Evolutionary conservation across 164 flowering plant genomes (phyloP).

Genomic region (Umbilicus rupestris): DNA sequence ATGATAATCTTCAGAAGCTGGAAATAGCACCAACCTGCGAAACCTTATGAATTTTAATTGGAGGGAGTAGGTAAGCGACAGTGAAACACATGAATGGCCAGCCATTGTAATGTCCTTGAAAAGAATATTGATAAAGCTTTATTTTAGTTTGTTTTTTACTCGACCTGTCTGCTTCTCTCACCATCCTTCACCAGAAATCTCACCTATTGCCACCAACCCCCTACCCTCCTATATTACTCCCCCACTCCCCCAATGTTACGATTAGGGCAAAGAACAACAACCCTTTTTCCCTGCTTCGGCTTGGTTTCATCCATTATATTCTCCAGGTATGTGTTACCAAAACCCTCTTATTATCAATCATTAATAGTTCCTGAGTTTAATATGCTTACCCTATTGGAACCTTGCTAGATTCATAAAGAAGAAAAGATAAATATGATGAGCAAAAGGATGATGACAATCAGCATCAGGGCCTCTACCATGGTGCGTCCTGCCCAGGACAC

Average conservation of each 20-base stretch:
- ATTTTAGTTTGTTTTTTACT: too few relatives aligned
- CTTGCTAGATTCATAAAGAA: not conserved
- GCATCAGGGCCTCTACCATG: slow-evolving; percentile 27
- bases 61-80: slow-evolving; percentile 2
- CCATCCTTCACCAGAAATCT: not conserved
- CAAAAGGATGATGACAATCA: slow-evolving; percentile 18
- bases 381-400: too few relatives aligned
- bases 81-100: not conserved
- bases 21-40: too few relatives aligned
- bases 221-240: not conserved
- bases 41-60: not conserved
- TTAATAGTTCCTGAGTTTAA: too few relatives aligned
- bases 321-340: not conserved
- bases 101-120: not conserved
- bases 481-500: slow-evolving; percentile 35
- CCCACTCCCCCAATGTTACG: not conserved
- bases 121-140: too few relatives aligned
- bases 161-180: not conserved
- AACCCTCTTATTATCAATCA: too few relatives aligned
- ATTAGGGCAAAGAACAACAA: not conserved
- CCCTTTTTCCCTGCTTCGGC: not conserved
- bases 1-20: too few relatives aligned
- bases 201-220: slow-evolving; percentile 5
- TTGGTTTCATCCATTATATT: not conserved
- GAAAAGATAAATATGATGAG: not conserved